Evolutionary conservation across 768 basidiomycete species (phyloP).

Genomic region (Trichaptum fuscoviolaceum): DNA sequence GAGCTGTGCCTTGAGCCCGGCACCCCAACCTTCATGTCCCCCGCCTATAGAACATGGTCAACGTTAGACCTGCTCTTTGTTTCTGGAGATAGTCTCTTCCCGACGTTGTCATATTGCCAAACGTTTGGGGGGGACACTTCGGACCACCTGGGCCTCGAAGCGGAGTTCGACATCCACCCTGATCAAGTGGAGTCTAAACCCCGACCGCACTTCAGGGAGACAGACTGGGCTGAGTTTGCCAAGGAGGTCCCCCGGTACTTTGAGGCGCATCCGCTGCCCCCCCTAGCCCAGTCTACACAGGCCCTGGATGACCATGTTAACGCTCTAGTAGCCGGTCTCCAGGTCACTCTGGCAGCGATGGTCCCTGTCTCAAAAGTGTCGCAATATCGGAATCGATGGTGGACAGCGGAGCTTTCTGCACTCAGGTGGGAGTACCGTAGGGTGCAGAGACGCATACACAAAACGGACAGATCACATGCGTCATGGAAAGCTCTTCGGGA

Average conservation of each 20-base stretch:
- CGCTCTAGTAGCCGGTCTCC: background rate
- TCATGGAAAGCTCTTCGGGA: background rate
- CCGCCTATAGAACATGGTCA: background rate
- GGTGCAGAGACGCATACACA: background rate
- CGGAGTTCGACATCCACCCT: background rate
- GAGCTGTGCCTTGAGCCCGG: background rate
- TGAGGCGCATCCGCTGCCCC: background rate
- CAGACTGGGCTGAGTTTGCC: background rate
- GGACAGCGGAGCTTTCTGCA: background rate
- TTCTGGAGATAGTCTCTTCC: too few relatives aligned
- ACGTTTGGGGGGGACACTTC: too few relatives aligned
- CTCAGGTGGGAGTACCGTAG: background rate
- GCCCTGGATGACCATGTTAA: background rate
- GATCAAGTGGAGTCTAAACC: background rate
- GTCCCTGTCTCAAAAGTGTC: background rate
- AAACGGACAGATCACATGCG: too few relatives aligned
- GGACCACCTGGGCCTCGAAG: conserved; percentile 1
- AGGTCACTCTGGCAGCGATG: background rate
- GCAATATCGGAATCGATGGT: background rate
- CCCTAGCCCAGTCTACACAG: background rate
- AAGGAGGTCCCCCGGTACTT: background rate
- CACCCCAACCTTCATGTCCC: background rate
- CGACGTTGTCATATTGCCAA: too few relatives aligned
- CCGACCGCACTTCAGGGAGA: background rate
- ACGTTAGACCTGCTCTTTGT: too few relatives aligned